Evolutionary conservation across 2,329 filamentous ascomycete genomes (phyloP), one percentile per base, ranked within the genome.

Genomic region (Fusarium nurragi): DNA sequence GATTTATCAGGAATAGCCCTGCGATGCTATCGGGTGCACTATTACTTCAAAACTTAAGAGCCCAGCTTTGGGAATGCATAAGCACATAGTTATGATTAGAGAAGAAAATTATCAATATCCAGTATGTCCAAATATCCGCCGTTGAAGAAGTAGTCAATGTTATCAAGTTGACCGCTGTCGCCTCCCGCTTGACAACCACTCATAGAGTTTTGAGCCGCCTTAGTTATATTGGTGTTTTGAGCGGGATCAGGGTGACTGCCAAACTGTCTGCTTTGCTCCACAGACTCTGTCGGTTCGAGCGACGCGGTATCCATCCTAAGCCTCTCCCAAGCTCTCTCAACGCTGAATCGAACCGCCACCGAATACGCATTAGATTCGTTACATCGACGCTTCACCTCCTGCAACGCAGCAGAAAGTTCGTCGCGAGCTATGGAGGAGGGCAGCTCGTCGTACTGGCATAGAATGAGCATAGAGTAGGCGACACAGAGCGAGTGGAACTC

Each of bases 81-180:
- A 10, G 3, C n/a, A 21, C 3, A 11, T 10, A 34, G 13, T n/a
- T n/a, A 6, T 8, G 7, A 11, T 16, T 16, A 54, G 11, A 57
- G 34, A 22, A 61, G 41, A 22, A 61, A 61, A 22, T 49, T 61
- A 4, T 61, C 58, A 7, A 61, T 54, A 7, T 61, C 60, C 3
- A 59, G 40, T 5, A 64, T 18, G 13, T 64, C 59, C 16, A 64
- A 22, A 12, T 64, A 64, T 2, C 60, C 60, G 11, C 60, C 60
- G 4, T 62, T 62, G 26, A 62, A 62, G 45, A 62, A 62, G 14
- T 62, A 62, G 8, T 62, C 59, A 3, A 62, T 43, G 7, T 56
- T 55, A 37, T 62, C 59, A 5, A 64, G 47, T 26, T 60, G 56
- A 13, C 26, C 26, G n/a, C 32, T 8, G n/a, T 34, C 32, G 6